Evolutionary conservation across 148 eudicot genomes (phyloP).

Genomic region (Spergularia marina): DNA sequence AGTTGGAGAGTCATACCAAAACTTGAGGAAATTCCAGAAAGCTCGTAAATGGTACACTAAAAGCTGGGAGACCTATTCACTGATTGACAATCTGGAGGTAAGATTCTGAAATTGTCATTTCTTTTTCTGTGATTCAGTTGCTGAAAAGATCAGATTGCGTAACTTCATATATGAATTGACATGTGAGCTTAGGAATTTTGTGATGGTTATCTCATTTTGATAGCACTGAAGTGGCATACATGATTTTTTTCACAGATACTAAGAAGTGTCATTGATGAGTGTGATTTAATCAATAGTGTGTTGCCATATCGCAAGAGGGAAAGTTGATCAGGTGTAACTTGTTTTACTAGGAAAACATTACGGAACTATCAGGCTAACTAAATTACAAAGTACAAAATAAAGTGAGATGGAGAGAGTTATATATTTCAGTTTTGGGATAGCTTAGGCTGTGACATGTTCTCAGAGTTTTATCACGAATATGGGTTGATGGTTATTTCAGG

Average conservation of each 20-base stretch:
- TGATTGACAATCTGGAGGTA: conserved; percentile 84
- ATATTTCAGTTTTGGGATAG: neutral
- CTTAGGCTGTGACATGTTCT: neutral
- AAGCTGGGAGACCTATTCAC: conserved; percentile 61
- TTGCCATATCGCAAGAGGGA: neutral
- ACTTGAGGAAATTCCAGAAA: conserved; percentile 68
- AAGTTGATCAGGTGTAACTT: neutral
- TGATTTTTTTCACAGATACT: neutral
- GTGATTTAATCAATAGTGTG: neutral
- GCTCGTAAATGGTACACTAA: conserved; percentile 77
- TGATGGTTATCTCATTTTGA: neutral
- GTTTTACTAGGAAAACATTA: neutral
- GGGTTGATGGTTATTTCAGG: conserved; percentile 50
- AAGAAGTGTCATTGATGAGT: neutral
- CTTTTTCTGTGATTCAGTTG: neutral
- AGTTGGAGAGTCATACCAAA: conserved; percentile 86
- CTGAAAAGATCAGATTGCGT: neutral
- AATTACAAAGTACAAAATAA: neutral
- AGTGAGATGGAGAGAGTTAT: neutral
- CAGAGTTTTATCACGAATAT: neutral
- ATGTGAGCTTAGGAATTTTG: neutral
- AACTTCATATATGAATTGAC: neutral
- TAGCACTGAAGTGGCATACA: neutral
- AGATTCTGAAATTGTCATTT: conserved; percentile 7
- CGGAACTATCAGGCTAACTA: neutral